phyloP scores from a whole-genome alignment of 1,139 yeast species.

The Casaregolazyma lundiana region DNA sequence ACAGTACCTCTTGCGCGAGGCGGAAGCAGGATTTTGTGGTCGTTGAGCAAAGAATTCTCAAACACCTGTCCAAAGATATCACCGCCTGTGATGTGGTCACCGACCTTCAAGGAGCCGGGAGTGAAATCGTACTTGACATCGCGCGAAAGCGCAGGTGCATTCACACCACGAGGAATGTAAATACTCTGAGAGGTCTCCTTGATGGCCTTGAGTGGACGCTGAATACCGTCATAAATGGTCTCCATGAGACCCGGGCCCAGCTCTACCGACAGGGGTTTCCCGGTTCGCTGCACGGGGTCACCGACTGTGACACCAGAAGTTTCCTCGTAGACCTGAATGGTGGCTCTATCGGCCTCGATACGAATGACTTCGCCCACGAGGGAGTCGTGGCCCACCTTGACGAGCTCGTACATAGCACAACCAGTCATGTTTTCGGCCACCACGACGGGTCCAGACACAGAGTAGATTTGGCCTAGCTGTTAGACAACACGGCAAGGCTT shows the following conservation, averaged over 20 bases:
- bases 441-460: constrained; percentile 96
- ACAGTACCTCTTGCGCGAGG: constrained; percentile 99
- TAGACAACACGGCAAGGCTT: neutral
- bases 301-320: constrained; percentile 99
- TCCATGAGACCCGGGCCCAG: constrained; percentile 99
- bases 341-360: constrained; percentile 93
- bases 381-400: constrained; percentile 94
- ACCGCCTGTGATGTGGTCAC: constrained; percentile 98
- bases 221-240: constrained; percentile 98
- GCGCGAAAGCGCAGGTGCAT: constrained; percentile 90
- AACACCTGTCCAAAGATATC: constrained; percentile 91
- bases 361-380: constrained; percentile 98
- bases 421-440: constrained; percentile 98
- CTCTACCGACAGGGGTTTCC: constrained; percentile 96
- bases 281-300: constrained; percentile 96
- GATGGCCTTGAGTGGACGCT: constrained; percentile 93
- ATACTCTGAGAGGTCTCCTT: constrained; percentile 82
- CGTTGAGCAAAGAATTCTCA: constrained; percentile 87
- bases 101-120: constrained; percentile 75
- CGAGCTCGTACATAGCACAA: constrained; percentile 97
- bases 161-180: constrained; percentile 97
- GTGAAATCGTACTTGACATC: constrained; percentile 76
- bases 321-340: constrained; percentile 98
- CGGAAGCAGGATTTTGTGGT: constrained; percentile 90
- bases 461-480: constrained; percentile 51